A percentile compares a stretch with the other conserved stretches of the same genome.
Evolutionary conservation across 2,329 filamentous ascomycete species (phyloP).

Genomic region (Drechslerella coelobrocha): DNA sequence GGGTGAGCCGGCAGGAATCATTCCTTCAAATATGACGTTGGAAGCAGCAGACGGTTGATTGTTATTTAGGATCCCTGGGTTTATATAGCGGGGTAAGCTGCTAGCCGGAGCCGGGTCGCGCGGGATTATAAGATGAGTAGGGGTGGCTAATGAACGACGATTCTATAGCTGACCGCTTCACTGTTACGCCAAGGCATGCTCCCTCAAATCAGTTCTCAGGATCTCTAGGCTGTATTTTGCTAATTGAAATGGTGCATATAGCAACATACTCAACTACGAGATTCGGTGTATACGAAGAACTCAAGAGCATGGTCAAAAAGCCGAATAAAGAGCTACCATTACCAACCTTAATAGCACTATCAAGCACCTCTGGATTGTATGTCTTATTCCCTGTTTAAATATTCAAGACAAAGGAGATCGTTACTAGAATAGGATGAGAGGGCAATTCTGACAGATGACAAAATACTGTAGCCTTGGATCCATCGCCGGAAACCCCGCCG

Average conservation of each 20-base stretch:
- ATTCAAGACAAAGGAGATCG: no score
- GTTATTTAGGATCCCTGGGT: constrained; percentile 64
- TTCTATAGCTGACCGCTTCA: constrained; percentile 76
- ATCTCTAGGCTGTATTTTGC: background rate
- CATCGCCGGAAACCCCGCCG: constrained; percentile 88
- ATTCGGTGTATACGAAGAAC: constrained; percentile 93
- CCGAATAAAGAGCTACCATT: constrained; percentile 69
- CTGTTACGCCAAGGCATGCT: constrained; percentile 76
- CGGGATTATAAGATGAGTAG: constrained; percentile 5
- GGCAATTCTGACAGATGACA: background rate
- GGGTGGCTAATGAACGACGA: constrained; percentile 11
- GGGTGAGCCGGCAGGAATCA: constrained; percentile 60
- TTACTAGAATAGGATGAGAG: no score
- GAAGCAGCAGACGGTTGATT: constrained; percentile 11
- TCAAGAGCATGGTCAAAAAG: constrained; percentile 73
- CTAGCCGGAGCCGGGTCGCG: constrained; percentile 13
- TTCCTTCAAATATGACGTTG: background rate
- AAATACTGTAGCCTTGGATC: constrained; percentile 69
- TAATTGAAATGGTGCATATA: constrained; percentile 29
- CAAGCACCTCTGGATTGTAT: constrained; percentile 77
- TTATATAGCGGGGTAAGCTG: constrained; percentile 78
- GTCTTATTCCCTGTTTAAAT: background rate
- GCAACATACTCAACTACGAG: constrained; percentile 94
- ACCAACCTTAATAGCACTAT: constrained; percentile 79
- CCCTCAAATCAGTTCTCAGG: background rate